Base-by-base conservation (phyloP, 169 alveolate genomes). In the Eimeria brunetti region DNA sequence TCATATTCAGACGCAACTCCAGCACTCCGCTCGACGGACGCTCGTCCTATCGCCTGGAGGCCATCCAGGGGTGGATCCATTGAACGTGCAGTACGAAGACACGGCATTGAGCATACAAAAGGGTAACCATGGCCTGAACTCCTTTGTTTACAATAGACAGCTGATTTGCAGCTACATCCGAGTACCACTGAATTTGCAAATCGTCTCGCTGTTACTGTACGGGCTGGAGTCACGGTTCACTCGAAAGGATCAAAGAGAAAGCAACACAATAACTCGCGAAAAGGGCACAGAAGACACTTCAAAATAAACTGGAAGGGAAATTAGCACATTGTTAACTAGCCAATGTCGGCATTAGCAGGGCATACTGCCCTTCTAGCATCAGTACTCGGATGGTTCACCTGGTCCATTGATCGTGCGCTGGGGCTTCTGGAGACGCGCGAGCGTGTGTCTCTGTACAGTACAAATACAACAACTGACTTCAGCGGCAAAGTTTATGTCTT, bases 331-430 rank as follows among this genome's bases (percentile, higher is more conserved):
- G n/a, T 64, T 2, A 0, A n/a, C 41, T 5, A 36, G 6, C 36
- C 36, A n/a, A 0, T 24, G 0, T 14, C n/a, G 24, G 8, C 60
- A 53, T 53, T 53, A n/a, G 75, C n/a, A 44, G 1, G 0, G 8
- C 4, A 38, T 27, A n/a, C 14, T 64, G 36, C 44, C 1, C 44
- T 24, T 27, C 75, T 11, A 3, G 75, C 41, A 8, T 8, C 2
- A 12, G 80, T 69, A 49, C 51, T 69, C 80, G n/a, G 80, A 27
- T 36, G 51, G 80, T 69, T 69, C 51, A 33, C 76, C 76, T 67
- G 76, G 80, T 11, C 51, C 51, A 69, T 69, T 33, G 80, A 36
- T 46, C 14, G 80, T 27, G 0, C 36, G 7, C n/a, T 69, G 80
- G 80, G 80, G 80, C 80, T 69, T 30, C 80, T 11, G 24, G 51